A percentile compares a stretch with the other conserved stretches of the same genome.
Conservation (phyloP, 208 protist species). For the Acanthamoeba culbertsoni region DNA sequence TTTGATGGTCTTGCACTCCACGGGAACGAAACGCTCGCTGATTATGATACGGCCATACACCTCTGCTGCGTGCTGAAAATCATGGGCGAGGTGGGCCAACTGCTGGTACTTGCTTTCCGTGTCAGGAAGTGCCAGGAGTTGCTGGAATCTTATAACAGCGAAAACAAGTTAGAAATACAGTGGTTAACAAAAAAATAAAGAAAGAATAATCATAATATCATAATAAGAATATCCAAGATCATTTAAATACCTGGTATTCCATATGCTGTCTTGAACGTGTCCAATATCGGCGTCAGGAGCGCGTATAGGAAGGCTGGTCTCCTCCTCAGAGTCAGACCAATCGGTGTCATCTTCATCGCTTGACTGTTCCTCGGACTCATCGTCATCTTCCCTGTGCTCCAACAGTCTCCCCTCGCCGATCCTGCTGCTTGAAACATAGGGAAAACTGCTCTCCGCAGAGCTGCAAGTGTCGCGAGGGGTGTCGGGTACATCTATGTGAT, state of each 20-base stretch:
- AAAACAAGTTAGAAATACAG: background rate
- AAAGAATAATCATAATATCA: background rate
- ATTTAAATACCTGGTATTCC: background rate
- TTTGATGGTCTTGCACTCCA: constrained; percentile 66
- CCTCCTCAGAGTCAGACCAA: background rate
- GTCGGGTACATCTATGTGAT: background rate
- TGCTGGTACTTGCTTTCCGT: constrained; percentile 31
- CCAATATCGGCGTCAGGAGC: background rate
- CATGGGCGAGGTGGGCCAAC: constrained; percentile 49
- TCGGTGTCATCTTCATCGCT: background rate
- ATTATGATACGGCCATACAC: constrained; percentile 74
- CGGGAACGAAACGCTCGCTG: constrained; percentile 54
- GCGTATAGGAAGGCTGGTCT: background rate
- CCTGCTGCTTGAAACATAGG: background rate
- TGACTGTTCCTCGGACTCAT: background rate
- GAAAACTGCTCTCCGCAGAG: too few species aligned
- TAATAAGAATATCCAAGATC: background rate
- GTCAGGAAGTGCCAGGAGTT: background rate
- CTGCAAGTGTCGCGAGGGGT: background rate
- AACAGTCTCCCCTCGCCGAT: background rate
- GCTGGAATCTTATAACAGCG: background rate
- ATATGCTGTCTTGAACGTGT: background rate
- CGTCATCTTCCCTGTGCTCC: background rate
- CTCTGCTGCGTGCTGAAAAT: constrained; percentile 70
- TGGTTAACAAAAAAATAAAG: background rate